Conservation (phyloP, 1,139 yeast species). For the Geotrichum cucujoidarum region DNA sequence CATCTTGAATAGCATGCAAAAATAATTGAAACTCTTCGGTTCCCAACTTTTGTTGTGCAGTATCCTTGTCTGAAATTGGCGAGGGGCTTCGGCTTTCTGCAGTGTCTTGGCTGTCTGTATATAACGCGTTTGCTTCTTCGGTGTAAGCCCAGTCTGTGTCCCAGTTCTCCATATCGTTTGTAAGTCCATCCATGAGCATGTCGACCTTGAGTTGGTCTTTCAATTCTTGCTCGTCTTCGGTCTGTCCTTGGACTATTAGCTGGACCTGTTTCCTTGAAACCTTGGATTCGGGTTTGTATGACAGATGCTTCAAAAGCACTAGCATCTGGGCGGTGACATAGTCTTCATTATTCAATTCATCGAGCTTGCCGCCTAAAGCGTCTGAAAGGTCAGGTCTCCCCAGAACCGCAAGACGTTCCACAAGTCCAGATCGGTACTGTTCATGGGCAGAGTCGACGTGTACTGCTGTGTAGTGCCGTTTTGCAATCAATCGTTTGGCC, state of each 20-base stretch:
- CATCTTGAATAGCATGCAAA: conserved; percentile 1
- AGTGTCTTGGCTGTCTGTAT: neutral
- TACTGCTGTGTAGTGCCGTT: conserved; percentile 11
- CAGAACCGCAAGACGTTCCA: conserved; percentile 10
- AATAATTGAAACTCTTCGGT: neutral
- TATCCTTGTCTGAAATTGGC: neutral
- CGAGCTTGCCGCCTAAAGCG: neutral
- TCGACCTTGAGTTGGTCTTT: neutral
- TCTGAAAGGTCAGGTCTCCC: conserved; percentile 12
- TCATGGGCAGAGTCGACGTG: conserved; percentile 11
- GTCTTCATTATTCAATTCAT: conserved; percentile 3
- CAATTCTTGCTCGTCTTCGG: neutral
- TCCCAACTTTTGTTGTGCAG: neutral
- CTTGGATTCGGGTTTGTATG: conserved; percentile 9
- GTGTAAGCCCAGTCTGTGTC: conserved; percentile 6
- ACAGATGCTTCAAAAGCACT: conserved; percentile 9
- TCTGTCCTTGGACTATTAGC: neutral
- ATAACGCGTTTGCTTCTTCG: conserved; percentile 1
- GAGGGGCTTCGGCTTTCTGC: neutral
- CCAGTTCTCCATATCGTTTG: conserved; percentile 5
- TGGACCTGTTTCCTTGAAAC: conserved; percentile 1
- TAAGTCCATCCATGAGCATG: conserved; percentile 4
- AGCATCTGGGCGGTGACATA: conserved; percentile 15
- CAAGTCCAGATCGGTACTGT: conserved; percentile 4
- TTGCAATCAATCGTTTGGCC: conserved; percentile 5